Conservation (phyloP, 805 yeast species). For the Ogataea parapolymorpha region DNA sequence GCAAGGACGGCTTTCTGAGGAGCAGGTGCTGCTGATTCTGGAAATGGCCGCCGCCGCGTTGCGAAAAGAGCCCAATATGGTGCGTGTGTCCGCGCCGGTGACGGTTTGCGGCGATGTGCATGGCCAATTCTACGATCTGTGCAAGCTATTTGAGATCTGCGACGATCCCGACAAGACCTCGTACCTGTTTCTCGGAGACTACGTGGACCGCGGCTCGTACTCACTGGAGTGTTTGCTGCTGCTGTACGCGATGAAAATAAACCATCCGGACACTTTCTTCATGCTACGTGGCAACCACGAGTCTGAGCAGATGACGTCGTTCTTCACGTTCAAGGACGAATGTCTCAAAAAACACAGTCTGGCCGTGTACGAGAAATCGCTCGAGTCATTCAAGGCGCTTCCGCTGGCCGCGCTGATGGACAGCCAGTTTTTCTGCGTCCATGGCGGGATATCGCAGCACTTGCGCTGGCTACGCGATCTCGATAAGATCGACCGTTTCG, state of each 20-base stretch:
- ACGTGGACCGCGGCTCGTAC: constrained; percentile 92
- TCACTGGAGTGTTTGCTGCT: constrained; percentile 81
- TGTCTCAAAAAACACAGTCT: constrained; percentile 78
- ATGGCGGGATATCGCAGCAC: constrained; percentile 92
- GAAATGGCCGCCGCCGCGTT: constrained; percentile 59
- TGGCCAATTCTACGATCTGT: constrained; percentile 88
- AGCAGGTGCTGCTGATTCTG: constrained; percentile 68
- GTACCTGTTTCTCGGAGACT: constrained; percentile 88
- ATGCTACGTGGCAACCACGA: constrained; percentile 93
- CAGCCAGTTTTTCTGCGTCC: constrained; percentile 91
- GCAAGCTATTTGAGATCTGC: constrained; percentile 89
- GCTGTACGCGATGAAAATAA: constrained; percentile 74
- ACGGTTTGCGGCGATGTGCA: constrained; percentile 96
- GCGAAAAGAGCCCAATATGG: constrained; percentile 69
- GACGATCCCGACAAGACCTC: constrained; percentile 77
- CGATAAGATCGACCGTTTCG: constrained; percentile 65
- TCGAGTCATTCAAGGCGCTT: constrained; percentile 75
- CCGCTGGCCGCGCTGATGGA: constrained; percentile 93
- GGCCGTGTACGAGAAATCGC: constrained; percentile 66
- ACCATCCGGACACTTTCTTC: constrained; percentile 70
- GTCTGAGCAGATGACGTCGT: constrained; percentile 87
- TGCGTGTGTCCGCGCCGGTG: constrained; percentile 83
- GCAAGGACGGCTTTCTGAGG: constrained; percentile 76
- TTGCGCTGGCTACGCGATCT: constrained; percentile 67
- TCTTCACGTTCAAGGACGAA: constrained; percentile 89